Evolutionary conservation across 805 yeast genomes (phyloP), one percentile per base, ranked within the genome.

Genomic region (Saccharomyces jurei): DNA sequence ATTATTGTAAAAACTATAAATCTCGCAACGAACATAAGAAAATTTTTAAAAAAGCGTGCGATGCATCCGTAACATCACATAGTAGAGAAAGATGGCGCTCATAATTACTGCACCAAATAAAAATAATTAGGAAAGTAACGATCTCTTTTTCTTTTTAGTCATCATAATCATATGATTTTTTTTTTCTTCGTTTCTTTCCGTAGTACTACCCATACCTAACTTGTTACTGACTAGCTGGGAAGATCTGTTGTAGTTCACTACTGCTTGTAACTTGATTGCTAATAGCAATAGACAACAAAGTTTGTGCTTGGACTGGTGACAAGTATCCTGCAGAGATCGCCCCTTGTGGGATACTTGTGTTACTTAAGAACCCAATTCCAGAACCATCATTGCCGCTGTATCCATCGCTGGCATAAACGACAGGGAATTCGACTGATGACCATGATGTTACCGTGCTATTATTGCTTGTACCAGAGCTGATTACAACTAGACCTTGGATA

Each of bases 301-400:
- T 53, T 50, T 68, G 69, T 8, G 71, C 67, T 58, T 69, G 64
- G 25, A 60, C 51, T 49, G 73, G 71, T 14, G 69, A 56, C 52
- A 68, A 54, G 54, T 59, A 62, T 22, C 71, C 72, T 13, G 65
- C 71, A 13, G 68, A 62, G 46, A 69, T 58, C 13, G 67, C 63
- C 21, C 60, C 60, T 0, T 49, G 32, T 44, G 70, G 68, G 17
- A 64, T 58, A 22, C 58, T 59, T 4, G 57, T 56, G 6, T 54
- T 52, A 6, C 57, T 56, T 10, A 63, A 54, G 41, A 53, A 60
- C n/a, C 55, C 52, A 48, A 63, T 52, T 26, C 51, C 55, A 4
- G 26, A 50, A 27, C 52, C 54, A 31, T 49, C 48, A 13, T 52
- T 25, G 11, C 22, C 22, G 8, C 22, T n/a, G 17, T 54, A 41